A percentile compares a stretch with the other conserved stretches of the same genome.
phyloP scores from a whole-genome alignment of 345 rosid genomes.

The Populus alba region DNA sequence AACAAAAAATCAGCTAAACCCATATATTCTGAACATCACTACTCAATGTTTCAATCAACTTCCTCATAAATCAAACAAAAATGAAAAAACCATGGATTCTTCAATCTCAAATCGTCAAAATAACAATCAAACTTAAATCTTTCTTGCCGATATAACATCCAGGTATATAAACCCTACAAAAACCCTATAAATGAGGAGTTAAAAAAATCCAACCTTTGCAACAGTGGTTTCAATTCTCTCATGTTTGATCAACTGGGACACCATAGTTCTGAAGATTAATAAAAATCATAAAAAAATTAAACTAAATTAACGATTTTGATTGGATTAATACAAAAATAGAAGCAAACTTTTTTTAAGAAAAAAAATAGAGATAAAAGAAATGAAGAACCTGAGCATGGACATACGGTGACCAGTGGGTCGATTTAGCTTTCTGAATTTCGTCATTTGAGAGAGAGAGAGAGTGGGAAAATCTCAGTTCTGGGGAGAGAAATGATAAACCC shows the following conservation, averaged over 20 bases:
- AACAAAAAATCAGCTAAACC: neutral
- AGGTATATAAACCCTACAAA: conserved; percentile 23
- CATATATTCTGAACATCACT: neutral
- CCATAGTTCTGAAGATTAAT: conserved; percentile 61
- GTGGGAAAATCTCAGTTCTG: neutral
- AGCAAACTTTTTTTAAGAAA: neutral
- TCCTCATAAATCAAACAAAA: neutral
- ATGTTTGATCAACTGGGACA: conserved; percentile 91
- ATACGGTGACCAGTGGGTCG: conserved; percentile 79
- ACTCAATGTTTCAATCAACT: neutral
- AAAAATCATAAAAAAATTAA: neutral
- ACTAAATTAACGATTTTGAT: neutral
- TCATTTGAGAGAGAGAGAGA: conserved; percentile 37
- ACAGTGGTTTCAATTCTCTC: conserved; percentile 92
- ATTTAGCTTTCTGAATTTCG: conserved; percentile 78
- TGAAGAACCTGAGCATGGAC: conserved; percentile 79
- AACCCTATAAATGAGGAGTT: conserved; percentile 11
- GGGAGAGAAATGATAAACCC: conserved; percentile 2
- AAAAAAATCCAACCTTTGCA: conserved; percentile 50
- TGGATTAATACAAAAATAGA: neutral
- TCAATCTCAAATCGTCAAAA: neutral
- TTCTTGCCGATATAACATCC: neutral
- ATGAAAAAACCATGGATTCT: neutral
- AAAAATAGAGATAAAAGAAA: neutral
- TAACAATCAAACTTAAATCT: neutral